These are phyloP conservation scores for Fusarium goolgardi DNA, from an alignment of 2,329 filamentous ascomycete species.

Conservation along the genomic window DNA sequence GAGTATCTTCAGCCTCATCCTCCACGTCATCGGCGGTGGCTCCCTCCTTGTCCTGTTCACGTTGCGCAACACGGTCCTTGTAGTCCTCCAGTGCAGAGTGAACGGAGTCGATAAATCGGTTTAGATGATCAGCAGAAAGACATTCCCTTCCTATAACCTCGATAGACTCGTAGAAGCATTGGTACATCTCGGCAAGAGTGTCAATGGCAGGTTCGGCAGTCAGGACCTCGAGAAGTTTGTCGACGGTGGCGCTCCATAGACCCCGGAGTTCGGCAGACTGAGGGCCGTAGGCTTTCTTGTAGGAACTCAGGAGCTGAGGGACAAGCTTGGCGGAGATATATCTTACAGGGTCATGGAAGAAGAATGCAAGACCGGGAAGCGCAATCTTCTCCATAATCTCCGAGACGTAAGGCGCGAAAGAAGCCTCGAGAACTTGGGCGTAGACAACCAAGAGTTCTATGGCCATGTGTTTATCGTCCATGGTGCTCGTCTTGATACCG, in stretches of 20 bases:
- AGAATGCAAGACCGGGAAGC: constrained; percentile 92
- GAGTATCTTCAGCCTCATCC: constrained; percentile 85
- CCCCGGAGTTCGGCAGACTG: constrained; percentile 82
- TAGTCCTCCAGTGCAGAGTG: constrained; percentile 92
- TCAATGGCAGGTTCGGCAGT: constrained; percentile 95
- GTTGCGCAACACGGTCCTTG: constrained; percentile 83
- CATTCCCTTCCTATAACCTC: constrained; percentile 91
- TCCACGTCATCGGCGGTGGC: constrained; percentile 86
- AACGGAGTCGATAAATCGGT: constrained; percentile 86
- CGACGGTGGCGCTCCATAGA: constrained; percentile 86
- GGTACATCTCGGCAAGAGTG: constrained; percentile 98
- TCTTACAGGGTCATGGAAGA: constrained; percentile 98
- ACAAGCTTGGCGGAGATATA: constrained; percentile 96
- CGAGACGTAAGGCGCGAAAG: constrained; percentile 90
- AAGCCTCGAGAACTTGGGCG: constrained; percentile 91
- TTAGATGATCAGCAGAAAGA: constrained; percentile 82
- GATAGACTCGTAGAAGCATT: constrained; percentile 98
- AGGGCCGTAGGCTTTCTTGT: constrained; percentile 89
- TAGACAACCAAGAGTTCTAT: constrained; percentile 98
- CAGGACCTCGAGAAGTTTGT: constrained; percentile 92
- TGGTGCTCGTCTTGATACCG: constrained; percentile 94
- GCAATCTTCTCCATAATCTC: constrained; percentile 98
- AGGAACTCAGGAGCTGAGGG: constrained; percentile 90
- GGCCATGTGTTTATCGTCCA: constrained; percentile 99
- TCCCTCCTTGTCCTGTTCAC: constrained; percentile 82